A percentile compares a stretch with the other conserved stretches of the same genome.
Evolutionary conservation across 257 asterid species (phyloP).

Genomic region (Sherardia arvensis): DNA sequence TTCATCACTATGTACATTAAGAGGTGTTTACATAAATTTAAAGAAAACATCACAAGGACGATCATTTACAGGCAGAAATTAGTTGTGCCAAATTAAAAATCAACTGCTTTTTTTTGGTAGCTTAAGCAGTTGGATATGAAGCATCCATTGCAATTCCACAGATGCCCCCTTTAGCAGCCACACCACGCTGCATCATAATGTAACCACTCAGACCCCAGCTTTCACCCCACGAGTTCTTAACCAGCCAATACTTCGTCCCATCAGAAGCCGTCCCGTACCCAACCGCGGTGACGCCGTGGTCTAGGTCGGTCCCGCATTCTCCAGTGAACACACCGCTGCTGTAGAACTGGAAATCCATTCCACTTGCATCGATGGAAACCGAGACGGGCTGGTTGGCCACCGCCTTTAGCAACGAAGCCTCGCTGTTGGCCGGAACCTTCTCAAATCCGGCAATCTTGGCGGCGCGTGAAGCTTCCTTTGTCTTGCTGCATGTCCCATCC

Average conservation of each 20-base stretch:
- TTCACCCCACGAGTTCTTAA: slow-evolving; percentile 16
- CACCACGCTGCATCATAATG: slow-evolving; percentile 13
- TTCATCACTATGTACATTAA: too few species aligned
- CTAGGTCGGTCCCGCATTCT: slow-evolving; percentile 14
- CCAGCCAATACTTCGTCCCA: slow-evolving; percentile 18
- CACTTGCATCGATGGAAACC: slow-evolving; percentile 17
- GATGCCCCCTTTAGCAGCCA: slow-evolving; percentile 17
- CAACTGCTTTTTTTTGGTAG: neutral
- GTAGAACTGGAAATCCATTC: slow-evolving; percentile 12
- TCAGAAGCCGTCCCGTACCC: slow-evolving; percentile 11
- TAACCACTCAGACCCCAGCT: slow-evolving; percentile 17
- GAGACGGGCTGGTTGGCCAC: slow-evolving; percentile 17
- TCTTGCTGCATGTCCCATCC: slow-evolving; percentile 18
- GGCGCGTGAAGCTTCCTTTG: slow-evolving; percentile 13
- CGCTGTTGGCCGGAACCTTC: slow-evolving; percentile 13
- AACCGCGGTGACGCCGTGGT: slow-evolving; percentile 17
- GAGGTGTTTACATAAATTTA: too few species aligned
- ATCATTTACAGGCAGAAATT: too few species aligned
- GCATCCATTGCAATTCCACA: slow-evolving; percentile 33
- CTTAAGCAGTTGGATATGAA: slow-evolving; percentile 34
- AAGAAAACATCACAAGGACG: neutral
- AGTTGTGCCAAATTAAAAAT: neutral
- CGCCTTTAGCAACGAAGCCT: slow-evolving; percentile 13
- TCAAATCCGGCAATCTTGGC: slow-evolving; percentile 14
- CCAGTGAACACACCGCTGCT: slow-evolving; percentile 16